Percentiles rank a stretch among this genome's conserved stretches.
Conservation (phyloP, 1,139 yeast genomes). For the Debaryomyces robertsiae region DNA sequence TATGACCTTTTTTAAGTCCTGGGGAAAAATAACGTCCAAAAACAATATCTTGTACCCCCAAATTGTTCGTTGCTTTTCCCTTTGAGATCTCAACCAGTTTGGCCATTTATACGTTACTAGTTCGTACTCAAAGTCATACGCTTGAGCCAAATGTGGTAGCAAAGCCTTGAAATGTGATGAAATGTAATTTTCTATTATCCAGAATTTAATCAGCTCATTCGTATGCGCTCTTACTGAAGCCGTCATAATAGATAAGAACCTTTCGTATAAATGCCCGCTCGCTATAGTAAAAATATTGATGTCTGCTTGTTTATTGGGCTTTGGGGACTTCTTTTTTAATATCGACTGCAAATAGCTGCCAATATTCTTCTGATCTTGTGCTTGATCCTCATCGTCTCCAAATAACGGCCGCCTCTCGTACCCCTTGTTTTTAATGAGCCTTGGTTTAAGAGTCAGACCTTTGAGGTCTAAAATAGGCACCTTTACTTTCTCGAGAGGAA, state of each 20-base stretch:
- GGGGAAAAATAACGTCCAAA: conserved; percentile 85
- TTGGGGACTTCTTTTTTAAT: conserved; percentile 1
- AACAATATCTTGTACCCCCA: conserved; percentile 91
- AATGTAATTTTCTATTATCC: conserved; percentile 82
- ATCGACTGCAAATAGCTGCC: conserved; percentile 5
- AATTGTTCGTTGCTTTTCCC: conserved; percentile 73
- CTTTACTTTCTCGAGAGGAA: conserved; percentile 19
- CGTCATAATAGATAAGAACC: conserved; percentile 74
- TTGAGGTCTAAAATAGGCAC: conserved; percentile 40
- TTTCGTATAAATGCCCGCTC: conserved; percentile 76
- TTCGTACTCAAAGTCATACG: conserved; percentile 66
- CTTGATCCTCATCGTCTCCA: conserved; percentile 9
- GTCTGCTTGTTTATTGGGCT: conserved; percentile 46
- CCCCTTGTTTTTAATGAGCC: conserved; percentile 45
- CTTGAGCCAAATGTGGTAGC: conserved; percentile 62
- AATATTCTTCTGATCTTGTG: conserved; percentile 1
- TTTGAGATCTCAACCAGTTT: conserved; percentile 75
- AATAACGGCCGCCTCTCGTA: conserved; percentile 39
- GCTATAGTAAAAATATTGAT: conserved; percentile 85
- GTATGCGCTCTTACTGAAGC: conserved; percentile 71
- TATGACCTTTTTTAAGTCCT: conserved; percentile 68
- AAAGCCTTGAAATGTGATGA: conserved; percentile 67
- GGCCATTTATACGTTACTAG: conserved; percentile 91
- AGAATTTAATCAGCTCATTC: conserved; percentile 68
- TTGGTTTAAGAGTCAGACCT: conserved; percentile 52